Base-by-base conservation (phyloP, 371 early-diverging fungal species). In the Ordospora colligata region DNA sequence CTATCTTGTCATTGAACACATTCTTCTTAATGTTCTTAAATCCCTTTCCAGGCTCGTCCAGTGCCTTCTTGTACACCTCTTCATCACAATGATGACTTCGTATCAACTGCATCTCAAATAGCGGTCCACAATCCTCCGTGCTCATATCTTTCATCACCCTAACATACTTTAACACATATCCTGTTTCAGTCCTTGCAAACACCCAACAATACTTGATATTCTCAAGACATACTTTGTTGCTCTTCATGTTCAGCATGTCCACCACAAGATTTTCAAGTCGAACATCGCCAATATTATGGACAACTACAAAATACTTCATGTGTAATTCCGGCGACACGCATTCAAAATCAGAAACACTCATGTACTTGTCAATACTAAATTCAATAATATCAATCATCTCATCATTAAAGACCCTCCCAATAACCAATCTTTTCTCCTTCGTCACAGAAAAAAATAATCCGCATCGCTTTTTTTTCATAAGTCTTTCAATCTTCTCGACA, bases 1-100 rank as follows among this genome's bases (percentile, higher is more conserved):
- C 81, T n/a, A 81, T 74, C 64, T 23, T 67, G 53, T 78, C 78
- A 25, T 75, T 81, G 54, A 67, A 64, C 11, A 37, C 67, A 50
- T 67, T 78, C 58, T 81, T 77, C 19, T 11, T 27, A 11, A 69
- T 52, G 46, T 81, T 81, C 52, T 73, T 78, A 37, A 23, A 50
- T 11, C 62, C 72, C 44, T 75, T 77, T 1, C 50, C 40, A 9
- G 44, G 43, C 22, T 64, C 44, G 2, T 8, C 45, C 8, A 42
- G 1, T 2, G 64, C 67, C 47, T 67, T 67, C 50, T 65, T 70
- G 45, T 49, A 76, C 32, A 43, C 44, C 32, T 77, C 77, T 17
- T 75, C 80, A 37, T 37, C 27, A 43, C 70, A 80, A 50, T 51
- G 62, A 46, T 70, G 65, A 51, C 44, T 62, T 19, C 71, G 25